Evolutionary conservation across 352 stramenopile species (phyloP).

Genomic region (Globisporangium parvum): DNA sequence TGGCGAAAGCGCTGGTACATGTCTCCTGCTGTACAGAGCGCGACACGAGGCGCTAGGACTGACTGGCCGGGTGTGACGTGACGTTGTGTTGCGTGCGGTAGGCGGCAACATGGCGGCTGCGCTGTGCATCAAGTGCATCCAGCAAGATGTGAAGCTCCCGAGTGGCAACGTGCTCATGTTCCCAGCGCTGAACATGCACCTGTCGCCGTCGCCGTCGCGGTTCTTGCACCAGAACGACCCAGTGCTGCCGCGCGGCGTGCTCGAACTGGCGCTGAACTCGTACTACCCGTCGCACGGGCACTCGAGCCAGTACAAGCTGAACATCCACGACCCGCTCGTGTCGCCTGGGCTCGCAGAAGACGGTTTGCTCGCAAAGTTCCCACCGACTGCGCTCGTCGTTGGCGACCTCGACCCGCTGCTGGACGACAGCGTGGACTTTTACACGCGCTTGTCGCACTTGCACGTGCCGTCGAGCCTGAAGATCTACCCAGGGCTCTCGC

Average conservation of each 20-base stretch:
- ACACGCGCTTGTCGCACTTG: conserved; percentile 76
- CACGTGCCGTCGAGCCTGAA: conserved; percentile 76
- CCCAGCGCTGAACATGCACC: conserved; percentile 84
- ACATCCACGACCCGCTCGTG: conserved; percentile 86
- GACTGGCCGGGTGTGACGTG: background rate
- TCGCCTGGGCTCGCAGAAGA: conserved; percentile 78
- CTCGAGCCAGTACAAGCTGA: conserved; percentile 84
- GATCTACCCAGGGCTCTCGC: conserved; percentile 78
- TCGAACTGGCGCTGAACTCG: conserved; percentile 76
- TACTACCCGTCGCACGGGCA: conserved; percentile 83
- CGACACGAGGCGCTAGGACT: background rate
- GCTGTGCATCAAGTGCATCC: conserved; percentile 79
- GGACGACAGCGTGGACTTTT: conserved; percentile 89
- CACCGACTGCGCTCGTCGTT: conserved; percentile 76
- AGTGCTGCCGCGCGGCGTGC: conserved; percentile 70
- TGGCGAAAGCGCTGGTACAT: conserved; percentile 76
- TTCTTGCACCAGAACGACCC: conserved; percentile 87
- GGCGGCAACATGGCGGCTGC: conserved; percentile 85
- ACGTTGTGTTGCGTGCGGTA: conserved; percentile 17
- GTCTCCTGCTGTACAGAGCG: background rate
- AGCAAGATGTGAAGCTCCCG: conserved; percentile 60
- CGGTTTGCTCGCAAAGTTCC: conserved; percentile 65
- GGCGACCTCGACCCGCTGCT: conserved; percentile 82
- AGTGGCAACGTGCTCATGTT: conserved; percentile 87
- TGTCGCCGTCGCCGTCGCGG: conserved; percentile 81